phyloP scores from a whole-genome alignment of 306 rosid genomes.

The Clitoria ternatea region DNA sequence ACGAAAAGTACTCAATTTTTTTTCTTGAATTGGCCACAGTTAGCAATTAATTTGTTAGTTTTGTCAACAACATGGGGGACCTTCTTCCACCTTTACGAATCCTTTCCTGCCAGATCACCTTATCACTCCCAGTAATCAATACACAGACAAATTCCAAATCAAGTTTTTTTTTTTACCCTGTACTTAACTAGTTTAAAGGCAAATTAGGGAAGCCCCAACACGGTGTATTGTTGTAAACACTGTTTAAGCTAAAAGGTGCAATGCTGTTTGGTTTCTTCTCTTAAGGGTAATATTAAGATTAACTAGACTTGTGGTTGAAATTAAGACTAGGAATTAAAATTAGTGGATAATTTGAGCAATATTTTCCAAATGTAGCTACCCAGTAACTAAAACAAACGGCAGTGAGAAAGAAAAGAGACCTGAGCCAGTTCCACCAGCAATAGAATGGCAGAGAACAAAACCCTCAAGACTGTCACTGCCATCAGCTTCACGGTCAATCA shows the following conservation, averaged over 20 bases:
- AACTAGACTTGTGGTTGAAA: neutral
- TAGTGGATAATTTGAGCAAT: slow-evolving; percentile 10
- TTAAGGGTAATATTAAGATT: neutral
- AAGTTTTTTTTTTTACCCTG: neutral
- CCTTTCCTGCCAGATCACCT: too few species aligned
- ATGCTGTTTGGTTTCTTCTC: neutral
- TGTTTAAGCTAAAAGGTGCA: neutral
- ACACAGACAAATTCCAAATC: slow-evolving; percentile 17
- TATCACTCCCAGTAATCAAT: too few species aligned
- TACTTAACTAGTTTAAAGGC: neutral
- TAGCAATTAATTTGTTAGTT: too few species aligned
- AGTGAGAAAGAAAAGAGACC: slow-evolving; percentile 67
- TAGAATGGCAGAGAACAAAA: slow-evolving; percentile 95
- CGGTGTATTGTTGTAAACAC: neutral
- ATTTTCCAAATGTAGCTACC: neutral
- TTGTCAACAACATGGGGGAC: too few species aligned
- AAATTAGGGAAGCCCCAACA: neutral
- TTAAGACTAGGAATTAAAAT: neutral
- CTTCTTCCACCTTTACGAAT: too few species aligned
- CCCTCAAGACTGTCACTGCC: slow-evolving; percentile 99
- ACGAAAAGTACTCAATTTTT: neutral
- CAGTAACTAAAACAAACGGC: neutral
- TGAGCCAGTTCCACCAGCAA: slow-evolving; percentile 99
- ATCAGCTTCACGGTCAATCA: slow-evolving; percentile 99
- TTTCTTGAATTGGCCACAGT: too few species aligned